These are phyloP conservation scores for Podospora comata DNA, from an alignment of 495 filamentous ascomycete genomes.

Conservation along the genomic window DNA sequence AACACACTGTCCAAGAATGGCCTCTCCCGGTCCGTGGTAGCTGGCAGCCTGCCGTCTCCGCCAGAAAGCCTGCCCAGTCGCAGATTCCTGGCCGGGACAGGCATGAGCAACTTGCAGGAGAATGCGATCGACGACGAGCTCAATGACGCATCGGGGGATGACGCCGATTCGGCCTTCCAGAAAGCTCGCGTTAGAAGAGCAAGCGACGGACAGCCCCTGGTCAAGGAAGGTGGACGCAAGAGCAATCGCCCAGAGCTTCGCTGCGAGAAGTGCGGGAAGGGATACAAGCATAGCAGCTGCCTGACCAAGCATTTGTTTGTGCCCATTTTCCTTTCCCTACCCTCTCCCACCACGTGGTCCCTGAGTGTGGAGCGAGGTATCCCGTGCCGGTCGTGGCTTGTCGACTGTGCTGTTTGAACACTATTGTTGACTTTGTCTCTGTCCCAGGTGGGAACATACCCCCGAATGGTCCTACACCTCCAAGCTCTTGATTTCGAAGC, in stretches of 20 bases:
- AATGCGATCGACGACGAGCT: slow-evolving; percentile 59
- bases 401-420: slow-evolving; percentile 26
- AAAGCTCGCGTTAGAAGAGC: slow-evolving; percentile 75
- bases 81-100: slow-evolving; percentile 38
- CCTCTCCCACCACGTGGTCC: slow-evolving; percentile 40
- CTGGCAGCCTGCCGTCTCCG: slow-evolving; percentile 57
- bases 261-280: slow-evolving; percentile 98
- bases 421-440: slow-evolving; percentile 42
- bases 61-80: slow-evolving; percentile 49
- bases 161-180: slow-evolving; percentile 54
- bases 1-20: slow-evolving; percentile 51
- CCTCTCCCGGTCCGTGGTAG: slow-evolving; percentile 40
- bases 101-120: slow-evolving; percentile 45
- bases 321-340: slow-evolving; percentile 53
- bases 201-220: slow-evolving; percentile 78
- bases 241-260: slow-evolving; percentile 76
- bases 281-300: slow-evolving; percentile 99
- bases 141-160: slow-evolving; percentile 55
- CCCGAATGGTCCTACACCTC: slow-evolving; percentile 97
- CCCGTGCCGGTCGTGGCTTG: slow-evolving; percentile 22
- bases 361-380: slow-evolving; percentile 27
- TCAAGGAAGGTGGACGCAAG: slow-evolving; percentile 70
- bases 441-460: slow-evolving; percentile 95
- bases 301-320: slow-evolving; percentile 99
- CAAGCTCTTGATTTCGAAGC: slow-evolving; percentile 97